Evolutionary conservation across 345 rosid genomes (phyloP), one percentile per base, ranked within the genome.

Genomic region (Litchi chinensis): DNA sequence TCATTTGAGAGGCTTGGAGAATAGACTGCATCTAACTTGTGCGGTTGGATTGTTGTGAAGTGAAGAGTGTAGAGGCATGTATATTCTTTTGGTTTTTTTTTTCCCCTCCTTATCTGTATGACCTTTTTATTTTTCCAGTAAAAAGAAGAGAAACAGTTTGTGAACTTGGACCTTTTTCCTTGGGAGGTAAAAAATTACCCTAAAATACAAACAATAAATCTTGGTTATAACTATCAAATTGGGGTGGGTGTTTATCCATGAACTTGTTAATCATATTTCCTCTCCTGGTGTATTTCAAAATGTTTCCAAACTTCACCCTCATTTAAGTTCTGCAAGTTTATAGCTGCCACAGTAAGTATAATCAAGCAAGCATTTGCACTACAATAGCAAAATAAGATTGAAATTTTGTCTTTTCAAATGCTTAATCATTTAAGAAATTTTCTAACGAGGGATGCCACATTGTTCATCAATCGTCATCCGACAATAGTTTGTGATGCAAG

Each of bases 1-100:
- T 88, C 98, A 95, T 85, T 84, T 93, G 79, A 88, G 98, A 92
- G 95, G 98, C 75, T 84, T 95, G 92, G 98, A 95, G 86, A 93
- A 89, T 86, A 91, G 96, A 76, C 89, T 95, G 84, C 98, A 92
- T 74, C 85, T 93, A 78, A 95, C 90, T 71, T 95, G 98, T 88
- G 97, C 84, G 46, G 95, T 91, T 70, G 99, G 97, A 67, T 90
- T 93, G 87, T 83, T 95, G 93, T 95, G 83, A 89, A 80, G 79
- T 70, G 65, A 41, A 74, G 56, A 43, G 73, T 46, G 54, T 65
- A 26, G 78, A 76, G 76, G 79, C 80, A 78, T 93, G 88, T 90
- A 88, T 72, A 91, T 85, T 84, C 89, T 82, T 84, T 85, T 76
- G 66, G 44, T 75, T 79, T 73, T 63, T 16, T 9, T 59, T 52